phyloP scores from a whole-genome alignment of 352 stramenopile species.

The Plasmopara halstedii region DNA sequence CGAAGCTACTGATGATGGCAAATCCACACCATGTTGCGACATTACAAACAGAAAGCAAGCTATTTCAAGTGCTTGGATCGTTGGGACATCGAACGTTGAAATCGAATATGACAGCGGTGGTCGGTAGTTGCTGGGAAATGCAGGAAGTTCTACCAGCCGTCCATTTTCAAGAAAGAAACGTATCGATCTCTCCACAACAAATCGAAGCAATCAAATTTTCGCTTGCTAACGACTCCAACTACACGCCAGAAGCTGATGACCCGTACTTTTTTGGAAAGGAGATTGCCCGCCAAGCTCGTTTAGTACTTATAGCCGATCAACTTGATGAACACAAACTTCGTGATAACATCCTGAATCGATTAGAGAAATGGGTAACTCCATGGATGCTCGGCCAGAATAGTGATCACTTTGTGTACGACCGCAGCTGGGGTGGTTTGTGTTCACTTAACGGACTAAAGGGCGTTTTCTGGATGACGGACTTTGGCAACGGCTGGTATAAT shows the following conservation, averaged over 20 bases:
- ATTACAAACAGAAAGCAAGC: slow-evolving; percentile 21
- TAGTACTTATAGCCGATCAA: slow-evolving; percentile 77
- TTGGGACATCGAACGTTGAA: slow-evolving; percentile 72
- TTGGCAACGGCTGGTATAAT: slow-evolving; percentile 90
- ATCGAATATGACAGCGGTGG: slow-evolving; percentile 69
- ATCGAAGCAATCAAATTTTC: slow-evolving; percentile 44
- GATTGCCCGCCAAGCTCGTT: slow-evolving; percentile 58
- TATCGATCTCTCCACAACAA: slow-evolving; percentile 25
- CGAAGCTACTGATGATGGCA: slow-evolving; percentile 59
- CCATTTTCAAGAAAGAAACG: slow-evolving; percentile 33
- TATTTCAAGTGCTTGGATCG: slow-evolving; percentile 35
- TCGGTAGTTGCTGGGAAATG: slow-evolving; percentile 54
- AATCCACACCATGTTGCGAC: slow-evolving; percentile 62
- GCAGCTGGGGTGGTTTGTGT: slow-evolving; percentile 88
- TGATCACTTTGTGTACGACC: slow-evolving; percentile 90
- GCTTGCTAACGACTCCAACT: slow-evolving; percentile 60
- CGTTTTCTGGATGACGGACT: slow-evolving; percentile 87
- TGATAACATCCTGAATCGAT: slow-evolving; percentile 46
- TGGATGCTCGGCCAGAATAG: slow-evolving; percentile 73
- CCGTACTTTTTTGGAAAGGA: slow-evolving; percentile 88
- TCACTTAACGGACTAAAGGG: slow-evolving; percentile 87
- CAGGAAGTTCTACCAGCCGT: slow-evolving; percentile 45
- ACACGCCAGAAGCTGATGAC: slow-evolving; percentile 49
- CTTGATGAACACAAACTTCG: slow-evolving; percentile 39
- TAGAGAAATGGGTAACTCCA: slow-evolving; percentile 62